phyloP scores from a whole-genome alignment of 257 asterid genomes.

The Gynochthodes officinalis region DNA sequence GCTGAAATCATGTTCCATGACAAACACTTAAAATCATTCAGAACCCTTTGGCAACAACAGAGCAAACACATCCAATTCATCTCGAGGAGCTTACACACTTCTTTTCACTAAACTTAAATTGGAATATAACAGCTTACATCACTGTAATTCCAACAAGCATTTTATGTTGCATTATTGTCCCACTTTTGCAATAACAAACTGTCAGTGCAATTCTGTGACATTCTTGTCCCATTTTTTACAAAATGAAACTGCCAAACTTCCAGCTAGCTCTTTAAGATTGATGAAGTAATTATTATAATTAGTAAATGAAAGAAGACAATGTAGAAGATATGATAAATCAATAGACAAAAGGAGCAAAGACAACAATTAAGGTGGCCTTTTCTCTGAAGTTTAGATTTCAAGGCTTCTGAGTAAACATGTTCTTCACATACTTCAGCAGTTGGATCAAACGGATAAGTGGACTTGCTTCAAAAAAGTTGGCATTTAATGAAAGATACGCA shows the following conservation, averaged over 20 bases:
- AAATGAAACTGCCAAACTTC: not conserved
- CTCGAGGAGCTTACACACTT: not conserved
- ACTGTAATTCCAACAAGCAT: not conserved
- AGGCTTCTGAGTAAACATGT: not conserved
- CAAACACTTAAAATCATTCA: not conserved
- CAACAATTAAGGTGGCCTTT: not conserved
- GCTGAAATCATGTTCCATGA: not conserved
- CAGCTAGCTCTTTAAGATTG: not conserved
- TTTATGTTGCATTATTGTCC: too few relatives aligned
- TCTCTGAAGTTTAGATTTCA: not conserved
- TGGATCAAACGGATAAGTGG: not conserved
- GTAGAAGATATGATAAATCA: not conserved
- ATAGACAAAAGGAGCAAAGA: not conserved
- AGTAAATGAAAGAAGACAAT: too few relatives aligned
- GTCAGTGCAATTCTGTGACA: too few relatives aligned
- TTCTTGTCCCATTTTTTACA: not conserved
- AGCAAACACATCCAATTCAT: not conserved
- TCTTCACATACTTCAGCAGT: not conserved
- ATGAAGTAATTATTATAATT: not conserved
- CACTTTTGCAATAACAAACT: too few relatives aligned
- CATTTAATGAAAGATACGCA: not conserved
- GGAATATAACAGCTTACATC: not conserved
- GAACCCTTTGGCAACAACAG: not conserved
- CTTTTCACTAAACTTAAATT: not conserved
- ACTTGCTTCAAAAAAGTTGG: not conserved